These are phyloP conservation scores for Trichoderma erinaceum DNA, from an alignment of 495 filamentous ascomycete species.

Conservation along the genomic window DNA sequence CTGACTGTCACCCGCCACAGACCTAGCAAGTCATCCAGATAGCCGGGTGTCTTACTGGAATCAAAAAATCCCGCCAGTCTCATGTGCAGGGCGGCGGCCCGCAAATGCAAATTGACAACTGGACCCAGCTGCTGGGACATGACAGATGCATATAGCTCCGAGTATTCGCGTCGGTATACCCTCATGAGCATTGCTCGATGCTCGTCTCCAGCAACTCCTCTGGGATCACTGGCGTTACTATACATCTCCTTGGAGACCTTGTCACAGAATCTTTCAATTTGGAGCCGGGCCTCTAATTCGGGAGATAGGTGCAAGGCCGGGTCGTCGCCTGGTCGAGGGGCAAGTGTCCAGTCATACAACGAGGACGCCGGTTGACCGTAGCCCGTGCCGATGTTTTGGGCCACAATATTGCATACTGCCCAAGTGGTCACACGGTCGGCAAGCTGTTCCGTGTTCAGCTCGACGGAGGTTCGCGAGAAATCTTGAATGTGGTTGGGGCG, in stretches of 20 bases:
- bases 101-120: constrained; percentile 66
- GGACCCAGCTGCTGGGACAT: constrained; percentile 46
- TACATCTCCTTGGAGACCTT: constrained; percentile 83
- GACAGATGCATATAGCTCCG: constrained; percentile 47
- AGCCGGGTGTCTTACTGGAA: constrained; percentile 63
- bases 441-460: constrained; percentile 78
- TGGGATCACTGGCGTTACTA: constrained; percentile 67
- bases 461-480: constrained; percentile 75
- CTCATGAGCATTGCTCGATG: constrained; percentile 62
- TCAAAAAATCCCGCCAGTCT: constrained; percentile 87
- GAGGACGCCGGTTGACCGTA: constrained; percentile 88
- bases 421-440: constrained; percentile 82
- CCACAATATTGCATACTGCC: constrained; percentile 88
- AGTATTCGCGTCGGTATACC: constrained; percentile 50
- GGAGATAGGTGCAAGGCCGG: constrained; percentile 60
- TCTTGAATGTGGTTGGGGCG: constrained; percentile 85
- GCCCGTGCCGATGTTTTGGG: constrained; percentile 85
- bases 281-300: constrained; percentile 60
- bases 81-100: constrained; percentile 74
- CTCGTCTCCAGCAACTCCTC: constrained; percentile 65
- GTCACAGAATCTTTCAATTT: constrained; percentile 78
- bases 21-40: constrained; percentile 68
- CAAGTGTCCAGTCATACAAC: constrained; percentile 80
- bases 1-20: constrained; percentile 69
- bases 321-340: constrained; percentile 55